Conservation (phyloP, 371 early-diverging fungal genomes). For the Apophysomyces trapeziformis region DNA sequence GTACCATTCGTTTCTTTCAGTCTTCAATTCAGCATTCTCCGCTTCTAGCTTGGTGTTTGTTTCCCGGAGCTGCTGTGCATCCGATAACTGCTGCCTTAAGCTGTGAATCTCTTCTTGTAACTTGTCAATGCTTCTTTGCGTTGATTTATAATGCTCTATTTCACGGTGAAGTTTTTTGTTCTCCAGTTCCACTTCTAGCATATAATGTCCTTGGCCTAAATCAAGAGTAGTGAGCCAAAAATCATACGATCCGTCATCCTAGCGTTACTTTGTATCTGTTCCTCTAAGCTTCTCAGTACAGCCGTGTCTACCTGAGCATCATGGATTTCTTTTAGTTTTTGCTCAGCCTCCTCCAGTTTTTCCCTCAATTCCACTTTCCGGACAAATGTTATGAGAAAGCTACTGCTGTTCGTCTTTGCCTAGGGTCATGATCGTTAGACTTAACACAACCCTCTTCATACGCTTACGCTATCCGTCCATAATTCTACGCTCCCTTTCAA, state of each 20-base stretch:
- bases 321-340: background rate
- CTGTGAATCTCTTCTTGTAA: constrained; percentile 20
- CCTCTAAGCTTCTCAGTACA: constrained; percentile 1
- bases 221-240: background rate
- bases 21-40: constrained; percentile 23
- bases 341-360: constrained; percentile 10
- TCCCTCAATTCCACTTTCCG: background rate
- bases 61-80: constrained; percentile 12
- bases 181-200: constrained; percentile 16
- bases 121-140: constrained; percentile 19
- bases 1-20: constrained; percentile 27
- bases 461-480: background rate
- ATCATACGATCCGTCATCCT: background rate
- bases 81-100: constrained; percentile 17
- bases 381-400: background rate
- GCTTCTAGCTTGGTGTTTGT: constrained; percentile 14
- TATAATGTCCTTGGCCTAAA: constrained; percentile 19
- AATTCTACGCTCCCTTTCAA: background rate
- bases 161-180: constrained; percentile 19
- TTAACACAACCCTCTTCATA: background rate
- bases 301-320: constrained; percentile 1
- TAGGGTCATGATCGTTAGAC: background rate
- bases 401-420: background rate
- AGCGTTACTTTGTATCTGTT: constrained; percentile 15
- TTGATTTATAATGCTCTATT: constrained; percentile 18